Evolutionary conservation across 805 yeast species (phyloP).

Genomic region (Yarrowia sp.): DNA sequence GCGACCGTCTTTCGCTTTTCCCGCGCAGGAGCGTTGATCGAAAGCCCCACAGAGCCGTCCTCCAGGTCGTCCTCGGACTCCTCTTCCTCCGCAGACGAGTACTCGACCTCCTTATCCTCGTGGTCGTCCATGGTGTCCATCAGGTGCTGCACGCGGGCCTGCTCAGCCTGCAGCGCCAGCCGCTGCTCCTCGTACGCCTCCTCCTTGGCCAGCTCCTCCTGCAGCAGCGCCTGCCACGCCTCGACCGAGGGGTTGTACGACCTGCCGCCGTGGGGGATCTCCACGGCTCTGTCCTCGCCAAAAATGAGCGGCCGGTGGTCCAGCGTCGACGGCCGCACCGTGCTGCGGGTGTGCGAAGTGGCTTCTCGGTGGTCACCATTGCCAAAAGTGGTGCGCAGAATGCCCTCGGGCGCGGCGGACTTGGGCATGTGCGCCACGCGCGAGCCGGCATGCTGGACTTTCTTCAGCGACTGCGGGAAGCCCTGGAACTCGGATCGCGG

Average conservation of each 20-base stretch:
- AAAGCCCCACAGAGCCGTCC: constrained; percentile 45
- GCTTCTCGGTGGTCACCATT: constrained; percentile 11
- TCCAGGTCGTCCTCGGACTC: constrained; percentile 41
- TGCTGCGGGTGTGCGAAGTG: constrained; percentile 29
- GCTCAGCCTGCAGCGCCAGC: constrained; percentile 58
- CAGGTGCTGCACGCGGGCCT: constrained; percentile 59
- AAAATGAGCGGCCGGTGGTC: constrained; percentile 59
- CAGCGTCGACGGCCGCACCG: constrained; percentile 43
- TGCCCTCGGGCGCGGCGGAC: not conserved
- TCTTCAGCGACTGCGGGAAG: not conserved
- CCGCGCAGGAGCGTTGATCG: constrained; percentile 68
- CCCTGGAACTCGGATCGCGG: constrained; percentile 19
- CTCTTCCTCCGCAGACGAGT: constrained; percentile 35
- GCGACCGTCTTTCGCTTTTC: constrained; percentile 71
- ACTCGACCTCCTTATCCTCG: constrained; percentile 32
- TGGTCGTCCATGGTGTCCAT: constrained; percentile 51
- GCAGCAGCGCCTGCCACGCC: constrained; percentile 74
- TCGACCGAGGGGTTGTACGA: constrained; percentile 88
- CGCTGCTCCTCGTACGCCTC: constrained; percentile 65
- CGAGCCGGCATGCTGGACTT: not conserved
- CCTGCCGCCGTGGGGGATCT: constrained; percentile 76
- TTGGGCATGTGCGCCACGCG: constrained; percentile 6
- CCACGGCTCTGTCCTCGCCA: constrained; percentile 41
- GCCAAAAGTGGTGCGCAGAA: not conserved
- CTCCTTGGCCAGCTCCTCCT: constrained; percentile 64